Conservation (phyloP, 139 green algal genomes). For the Picochlorum sp. region DNA sequence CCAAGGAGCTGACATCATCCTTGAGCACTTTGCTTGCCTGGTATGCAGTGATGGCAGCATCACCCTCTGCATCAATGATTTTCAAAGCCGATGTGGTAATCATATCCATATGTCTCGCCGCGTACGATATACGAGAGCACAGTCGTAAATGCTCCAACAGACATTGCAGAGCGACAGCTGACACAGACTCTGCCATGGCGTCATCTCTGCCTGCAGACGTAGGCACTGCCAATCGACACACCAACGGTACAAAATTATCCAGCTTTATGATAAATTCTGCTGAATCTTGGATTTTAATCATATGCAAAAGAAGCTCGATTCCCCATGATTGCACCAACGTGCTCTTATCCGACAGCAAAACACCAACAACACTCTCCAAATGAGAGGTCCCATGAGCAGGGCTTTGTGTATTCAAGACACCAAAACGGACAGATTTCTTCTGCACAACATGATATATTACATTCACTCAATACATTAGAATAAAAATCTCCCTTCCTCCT, state of each 20-base stretch:
- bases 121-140: slow-evolving; percentile 24
- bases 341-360: slow-evolving; percentile 19
- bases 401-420: no score
- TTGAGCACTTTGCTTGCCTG: neutral
- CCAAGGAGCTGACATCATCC: no score
- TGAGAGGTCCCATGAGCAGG: no score
- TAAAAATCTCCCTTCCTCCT: no score
- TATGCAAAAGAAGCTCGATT: slow-evolving; percentile 23
- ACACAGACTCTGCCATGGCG: neutral
- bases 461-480: no score
- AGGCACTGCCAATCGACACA: slow-evolving; percentile 17
- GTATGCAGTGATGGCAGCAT: slow-evolving; percentile 1
- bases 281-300: slow-evolving; percentile 17
- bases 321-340: slow-evolving; percentile 19
- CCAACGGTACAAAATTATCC: slow-evolving; percentile 29
- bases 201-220: neutral
- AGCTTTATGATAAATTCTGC: slow-evolving; percentile 35
- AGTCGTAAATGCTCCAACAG: slow-evolving; percentile 34
- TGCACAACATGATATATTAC: no score
- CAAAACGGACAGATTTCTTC: no score
- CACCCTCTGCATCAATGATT: slow-evolving; percentile 4
- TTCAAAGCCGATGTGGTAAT: slow-evolving; percentile 21
- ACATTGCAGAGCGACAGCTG: slow-evolving; percentile 4
- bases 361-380: slow-evolving; percentile 24
- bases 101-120: slow-evolving; percentile 26